phyloP scores from a whole-genome alignment of 192 early-diverging fungal species.

The Umbelopsis sp. region DNA sequence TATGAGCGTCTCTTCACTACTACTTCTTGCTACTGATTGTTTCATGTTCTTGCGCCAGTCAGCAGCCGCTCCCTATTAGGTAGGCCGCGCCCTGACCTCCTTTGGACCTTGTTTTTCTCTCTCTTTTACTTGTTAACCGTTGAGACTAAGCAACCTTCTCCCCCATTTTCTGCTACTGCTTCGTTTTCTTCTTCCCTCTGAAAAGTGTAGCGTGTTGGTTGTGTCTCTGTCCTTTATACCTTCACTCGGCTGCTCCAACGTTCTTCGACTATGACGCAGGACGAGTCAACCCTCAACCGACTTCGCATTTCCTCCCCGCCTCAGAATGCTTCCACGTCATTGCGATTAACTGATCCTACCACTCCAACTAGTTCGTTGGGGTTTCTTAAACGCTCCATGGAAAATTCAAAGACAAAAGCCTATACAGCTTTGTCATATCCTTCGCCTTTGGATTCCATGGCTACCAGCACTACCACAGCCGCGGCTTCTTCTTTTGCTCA shows the following conservation, averaged over 20 bases:
- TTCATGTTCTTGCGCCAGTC: background rate
- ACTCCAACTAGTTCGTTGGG: slow-evolving; percentile 10
- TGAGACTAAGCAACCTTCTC: background rate
- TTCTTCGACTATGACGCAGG: background rate
- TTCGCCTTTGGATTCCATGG: background rate
- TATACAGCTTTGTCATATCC: background rate
- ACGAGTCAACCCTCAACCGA: background rate
- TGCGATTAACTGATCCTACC: slow-evolving; percentile 4
- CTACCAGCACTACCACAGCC: background rate
- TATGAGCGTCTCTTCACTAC: too few species aligned
- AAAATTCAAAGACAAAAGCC: slow-evolving; percentile 4
- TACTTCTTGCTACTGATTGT: background rate
- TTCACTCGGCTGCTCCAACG: too few species aligned
- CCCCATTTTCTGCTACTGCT: background rate
- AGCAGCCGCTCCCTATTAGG: slow-evolving; percentile 1
- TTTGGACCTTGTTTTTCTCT: slow-evolving; percentile 11
- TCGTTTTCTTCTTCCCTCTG: background rate
- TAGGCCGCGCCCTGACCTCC: slow-evolving; percentile 18
- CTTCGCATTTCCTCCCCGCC: slow-evolving; percentile 6
- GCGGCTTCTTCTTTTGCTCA: background rate
- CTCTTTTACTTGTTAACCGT: background rate
- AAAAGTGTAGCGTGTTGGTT: too few species aligned
- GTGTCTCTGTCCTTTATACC: too few species aligned
- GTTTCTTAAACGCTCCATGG: slow-evolving; percentile 3
- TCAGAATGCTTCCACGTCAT: slow-evolving; percentile 9